Evolutionary conservation across 2,329 filamentous ascomycete genomes (phyloP).

Genomic region (Aspergillus ruber): DNA sequence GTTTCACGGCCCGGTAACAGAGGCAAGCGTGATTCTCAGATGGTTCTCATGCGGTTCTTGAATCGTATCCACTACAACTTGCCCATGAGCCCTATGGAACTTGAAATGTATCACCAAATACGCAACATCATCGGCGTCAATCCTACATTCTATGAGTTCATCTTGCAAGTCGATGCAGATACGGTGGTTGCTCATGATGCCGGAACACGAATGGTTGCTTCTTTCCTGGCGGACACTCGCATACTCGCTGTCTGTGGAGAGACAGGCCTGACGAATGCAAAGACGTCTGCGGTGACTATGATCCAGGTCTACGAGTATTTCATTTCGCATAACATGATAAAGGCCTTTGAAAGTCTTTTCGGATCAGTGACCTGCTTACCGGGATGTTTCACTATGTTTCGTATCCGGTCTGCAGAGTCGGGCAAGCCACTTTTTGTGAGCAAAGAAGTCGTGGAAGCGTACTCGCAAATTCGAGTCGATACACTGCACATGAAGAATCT

Average conservation of each 20-base stretch:
- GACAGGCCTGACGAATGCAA: conserved; percentile 86
- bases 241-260: conserved; percentile 94
- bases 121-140: conserved; percentile 98
- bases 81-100: conserved; percentile 89
- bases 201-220: conserved; percentile 81
- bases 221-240: conserved; percentile 85
- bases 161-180: conserved; percentile 95
- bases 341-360: conserved; percentile 96
- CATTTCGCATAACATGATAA: conserved; percentile 94
- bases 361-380: conserved; percentile 96
- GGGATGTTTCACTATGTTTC: conserved; percentile 99
- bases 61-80: conserved; percentile 98
- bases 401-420: conserved; percentile 86
- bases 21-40: conserved; percentile 98
- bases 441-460: conserved; percentile 79
- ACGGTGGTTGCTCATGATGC: conserved; percentile 88
- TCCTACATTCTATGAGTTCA: conserved; percentile 95
- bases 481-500: conserved; percentile 99
- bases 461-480: conserved; percentile 90
- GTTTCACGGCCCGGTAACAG: conserved; percentile 78
- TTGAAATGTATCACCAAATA: conserved; percentile 98
- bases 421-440: conserved; percentile 96
- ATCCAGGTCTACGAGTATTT: conserved; percentile 99
- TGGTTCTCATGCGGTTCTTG: conserved; percentile 97
- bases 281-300: conserved; percentile 92